Percentiles rank a stretch among this genome's conserved stretches.
phyloP scores from a whole-genome alignment of 139 green algal genomes.

The Mesostigma viride region DNA sequence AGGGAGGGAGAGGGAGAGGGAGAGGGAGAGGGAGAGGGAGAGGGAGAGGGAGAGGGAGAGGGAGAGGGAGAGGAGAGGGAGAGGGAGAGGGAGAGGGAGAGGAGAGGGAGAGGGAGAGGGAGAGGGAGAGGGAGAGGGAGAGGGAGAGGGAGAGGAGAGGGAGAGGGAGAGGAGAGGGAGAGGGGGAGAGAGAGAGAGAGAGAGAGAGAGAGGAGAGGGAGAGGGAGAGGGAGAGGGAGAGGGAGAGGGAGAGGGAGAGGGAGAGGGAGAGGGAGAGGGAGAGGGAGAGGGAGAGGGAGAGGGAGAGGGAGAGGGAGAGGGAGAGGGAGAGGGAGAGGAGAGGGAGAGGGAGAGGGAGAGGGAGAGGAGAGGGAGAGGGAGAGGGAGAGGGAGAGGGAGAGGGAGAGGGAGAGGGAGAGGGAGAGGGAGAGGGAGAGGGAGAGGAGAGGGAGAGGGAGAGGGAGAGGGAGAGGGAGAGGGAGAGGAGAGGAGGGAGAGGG shows the following conservation, averaged over 20 bases:
- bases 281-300: background rate
- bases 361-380: too few species aligned
- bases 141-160: too few species aligned
- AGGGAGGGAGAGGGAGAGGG: background rate
- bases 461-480: too few species aligned
- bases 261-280: background rate
- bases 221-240: background rate
- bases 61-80: background rate
- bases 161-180: constrained; percentile 6
- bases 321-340: too few species aligned
- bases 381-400: too few species aligned
- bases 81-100: background rate
- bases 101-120: background rate
- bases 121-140: background rate
- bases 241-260: background rate
- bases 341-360: too few species aligned
- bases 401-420: too few species aligned
- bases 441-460: too few species aligned
- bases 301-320: background rate
- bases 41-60: background rate
- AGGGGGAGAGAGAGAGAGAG: background rate
- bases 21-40: background rate
- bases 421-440: too few species aligned
- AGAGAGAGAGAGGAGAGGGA: background rate
- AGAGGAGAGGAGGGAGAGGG: too few species aligned